Conservation (phyloP, 129 eudicot species). For the Saussurea involucrata region DNA sequence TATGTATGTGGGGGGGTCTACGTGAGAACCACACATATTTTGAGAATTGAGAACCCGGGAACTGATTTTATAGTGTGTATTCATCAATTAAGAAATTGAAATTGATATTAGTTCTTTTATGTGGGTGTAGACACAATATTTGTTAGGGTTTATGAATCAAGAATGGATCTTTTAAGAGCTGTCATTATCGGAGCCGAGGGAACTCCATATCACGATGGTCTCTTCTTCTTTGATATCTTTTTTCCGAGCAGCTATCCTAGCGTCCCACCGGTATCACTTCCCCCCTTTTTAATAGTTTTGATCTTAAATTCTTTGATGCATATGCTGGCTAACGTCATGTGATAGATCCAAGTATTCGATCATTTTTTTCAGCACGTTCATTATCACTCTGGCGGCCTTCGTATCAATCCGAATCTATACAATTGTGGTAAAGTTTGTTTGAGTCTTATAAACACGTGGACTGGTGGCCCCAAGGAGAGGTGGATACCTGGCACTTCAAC, state of each 20-base stretch:
- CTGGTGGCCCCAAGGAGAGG: slow-evolving; percentile 49
- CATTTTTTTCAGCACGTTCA: slow-evolving; percentile 49
- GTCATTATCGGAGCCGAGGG: slow-evolving; percentile 93
- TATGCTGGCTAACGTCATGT: neutral
- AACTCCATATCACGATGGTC: slow-evolving; percentile 95
- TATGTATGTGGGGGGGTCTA: too few species aligned
- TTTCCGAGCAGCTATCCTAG: slow-evolving; percentile 68
- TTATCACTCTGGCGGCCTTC: slow-evolving; percentile 74
- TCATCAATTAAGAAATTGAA: neutral
- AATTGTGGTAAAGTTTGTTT: slow-evolving; percentile 65
- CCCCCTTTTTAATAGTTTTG: neutral
- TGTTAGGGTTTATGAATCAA: slow-evolving; percentile 84
- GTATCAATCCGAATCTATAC: slow-evolving; percentile 73
- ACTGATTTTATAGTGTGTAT: neutral
- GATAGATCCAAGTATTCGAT: neutral
- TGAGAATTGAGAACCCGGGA: neutral
- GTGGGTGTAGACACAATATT: slow-evolving; percentile 53
- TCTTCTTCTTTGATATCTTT: slow-evolving; percentile 76
- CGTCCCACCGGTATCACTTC: slow-evolving; percentile 69
- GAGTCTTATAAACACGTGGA: slow-evolving; percentile 82
- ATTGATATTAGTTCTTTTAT: neutral
- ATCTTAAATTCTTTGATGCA: neutral
- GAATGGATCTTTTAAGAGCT: slow-evolving; percentile 95
- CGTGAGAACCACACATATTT: neutral
- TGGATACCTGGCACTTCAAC: slow-evolving; percentile 70